Evolutionary conservation across 2,329 filamentous ascomycete species (phyloP).

Genomic region (Parascedosporium putredinis): DNA sequence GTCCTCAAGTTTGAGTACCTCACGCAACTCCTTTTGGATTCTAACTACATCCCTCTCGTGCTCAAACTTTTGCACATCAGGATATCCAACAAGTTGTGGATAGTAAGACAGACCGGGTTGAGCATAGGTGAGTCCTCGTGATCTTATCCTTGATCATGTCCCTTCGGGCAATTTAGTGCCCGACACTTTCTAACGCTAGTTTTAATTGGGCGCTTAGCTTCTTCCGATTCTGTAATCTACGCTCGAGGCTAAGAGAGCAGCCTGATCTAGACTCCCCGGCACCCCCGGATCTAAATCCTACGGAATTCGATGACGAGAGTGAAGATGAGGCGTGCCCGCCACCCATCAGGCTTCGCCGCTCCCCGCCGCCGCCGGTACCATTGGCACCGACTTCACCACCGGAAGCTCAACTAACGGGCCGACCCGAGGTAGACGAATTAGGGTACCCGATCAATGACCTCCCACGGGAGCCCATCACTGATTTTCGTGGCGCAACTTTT

Average conservation of each 20-base stretch:
- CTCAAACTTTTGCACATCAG: slow-evolving; percentile 91
- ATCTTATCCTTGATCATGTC: too few relatives aligned
- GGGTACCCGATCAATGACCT: slow-evolving; percentile 66
- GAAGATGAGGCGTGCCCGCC: slow-evolving; percentile 76
- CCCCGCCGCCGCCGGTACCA: slow-evolving; percentile 27
- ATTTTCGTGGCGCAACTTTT: slow-evolving; percentile 94
- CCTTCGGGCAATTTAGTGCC: background rate
- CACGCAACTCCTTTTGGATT: slow-evolving; percentile 85
- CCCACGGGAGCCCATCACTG: slow-evolving; percentile 68
- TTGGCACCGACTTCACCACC: background rate
- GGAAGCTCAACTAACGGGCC: slow-evolving; percentile 11
- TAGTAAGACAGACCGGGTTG: slow-evolving; percentile 70
- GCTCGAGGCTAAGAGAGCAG: slow-evolving; percentile 31
- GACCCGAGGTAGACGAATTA: slow-evolving; percentile 71
- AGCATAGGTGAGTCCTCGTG: slow-evolving; percentile 68
- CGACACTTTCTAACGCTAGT: slow-evolving; percentile 18
- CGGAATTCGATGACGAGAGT: slow-evolving; percentile 32
- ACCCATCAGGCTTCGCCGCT: slow-evolving; percentile 57
- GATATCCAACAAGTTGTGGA: slow-evolving; percentile 87
- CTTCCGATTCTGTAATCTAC: slow-evolving; percentile 76
- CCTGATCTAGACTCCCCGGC: slow-evolving; percentile 9
- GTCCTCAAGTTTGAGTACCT: slow-evolving; percentile 93
- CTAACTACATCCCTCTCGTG: slow-evolving; percentile 86
- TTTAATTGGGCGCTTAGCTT: slow-evolving; percentile 63
- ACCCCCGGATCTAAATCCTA: background rate